Base-by-base conservation (phyloP, 148 eudicot species). In the Cornus florida region DNA sequence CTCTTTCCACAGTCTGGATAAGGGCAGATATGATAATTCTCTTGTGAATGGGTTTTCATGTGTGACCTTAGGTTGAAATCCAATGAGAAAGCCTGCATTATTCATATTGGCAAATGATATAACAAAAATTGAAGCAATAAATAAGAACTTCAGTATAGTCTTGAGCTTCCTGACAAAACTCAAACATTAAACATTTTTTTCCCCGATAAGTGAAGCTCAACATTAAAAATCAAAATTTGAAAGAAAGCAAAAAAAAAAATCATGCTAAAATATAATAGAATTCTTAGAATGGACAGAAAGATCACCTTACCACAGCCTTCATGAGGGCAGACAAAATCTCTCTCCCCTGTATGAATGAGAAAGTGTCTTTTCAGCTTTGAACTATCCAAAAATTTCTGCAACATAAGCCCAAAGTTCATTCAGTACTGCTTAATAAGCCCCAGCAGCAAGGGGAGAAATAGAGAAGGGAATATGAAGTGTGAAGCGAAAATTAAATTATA, bases 251-350 rank as follows among this genome's bases (percentile, higher is more conserved):
- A 14, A 43, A 43, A 43, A 73, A 10, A 56, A 31, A 17, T 7
- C 46, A 12, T 60, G 41, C 76, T 62, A 24, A 23, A n/a, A 32
- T 19, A 57, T 67, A 35, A 64, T 10, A n/a, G 43, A 74, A 10
- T 7, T 39, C 74, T 56, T 31, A 56, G 73, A 62, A 69, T 23
- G 33, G 79, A 77, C 33, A 78, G 84, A 82, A 33, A 74, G 39
- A 84, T 85, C 72, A 95, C 99, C 99, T 95, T 95, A 59, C 99
- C 97, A 87, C 99, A 93, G 82, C 99, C 99, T 91, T 92, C 97
- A 82, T 90, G 90, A 43, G 97, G 95, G 83, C 99, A 95, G 10
- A 92, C 84, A 77, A 92, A 95, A 74, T 87, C 90, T 88, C 99
- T 91, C 85, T 95, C 99, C 24, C 99, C 98, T 13, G 99, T 95